phyloP scores from a whole-genome alignment of 257 asterid genomes.

The Vinca minor region DNA sequence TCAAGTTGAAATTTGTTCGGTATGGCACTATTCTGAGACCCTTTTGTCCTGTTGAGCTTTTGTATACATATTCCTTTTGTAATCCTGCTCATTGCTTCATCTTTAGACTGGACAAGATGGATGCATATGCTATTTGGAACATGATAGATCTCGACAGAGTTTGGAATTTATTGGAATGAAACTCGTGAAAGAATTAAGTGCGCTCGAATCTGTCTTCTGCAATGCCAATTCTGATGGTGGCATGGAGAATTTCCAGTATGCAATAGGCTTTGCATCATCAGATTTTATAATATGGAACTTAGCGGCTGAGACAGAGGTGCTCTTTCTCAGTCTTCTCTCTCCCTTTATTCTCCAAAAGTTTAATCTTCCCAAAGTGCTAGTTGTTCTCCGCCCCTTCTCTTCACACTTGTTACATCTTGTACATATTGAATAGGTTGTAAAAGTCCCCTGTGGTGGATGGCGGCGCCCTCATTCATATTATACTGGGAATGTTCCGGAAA shows the following conservation, averaged over 20 bases:
- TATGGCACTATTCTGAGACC: conserved; percentile 34
- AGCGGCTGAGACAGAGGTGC: conserved; percentile 64
- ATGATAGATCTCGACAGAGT: conserved; percentile 39
- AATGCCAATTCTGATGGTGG: conserved; percentile 29
- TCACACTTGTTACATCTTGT: neutral
- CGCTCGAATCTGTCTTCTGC: conserved; percentile 47
- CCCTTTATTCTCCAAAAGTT: neutral
- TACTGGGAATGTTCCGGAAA: conserved; percentile 70
- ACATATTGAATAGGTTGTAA: conserved; percentile 44
- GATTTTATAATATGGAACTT: conserved; percentile 82
- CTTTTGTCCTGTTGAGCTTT: neutral
- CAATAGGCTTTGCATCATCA: conserved; percentile 82
- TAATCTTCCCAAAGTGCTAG: neutral
- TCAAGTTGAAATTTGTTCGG: conserved; percentile 74
- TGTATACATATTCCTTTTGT: neutral
- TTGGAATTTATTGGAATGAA: conserved; percentile 84
- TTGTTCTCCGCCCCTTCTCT: conserved; percentile 4
- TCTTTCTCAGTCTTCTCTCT: conserved; percentile 17
- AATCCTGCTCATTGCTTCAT: conserved; percentile 2
- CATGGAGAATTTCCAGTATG: conserved; percentile 45
- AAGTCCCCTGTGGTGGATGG: conserved; percentile 94
- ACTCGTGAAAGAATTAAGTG: conserved; percentile 75
- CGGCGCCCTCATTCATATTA: conserved; percentile 93
- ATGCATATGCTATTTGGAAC: conserved; percentile 82
- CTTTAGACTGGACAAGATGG: conserved; percentile 96